Evolutionary conservation across 805 yeast genomes (phyloP), one percentile per base, ranked within the genome.

Genomic region (Saccharomycopsis babjevae): DNA sequence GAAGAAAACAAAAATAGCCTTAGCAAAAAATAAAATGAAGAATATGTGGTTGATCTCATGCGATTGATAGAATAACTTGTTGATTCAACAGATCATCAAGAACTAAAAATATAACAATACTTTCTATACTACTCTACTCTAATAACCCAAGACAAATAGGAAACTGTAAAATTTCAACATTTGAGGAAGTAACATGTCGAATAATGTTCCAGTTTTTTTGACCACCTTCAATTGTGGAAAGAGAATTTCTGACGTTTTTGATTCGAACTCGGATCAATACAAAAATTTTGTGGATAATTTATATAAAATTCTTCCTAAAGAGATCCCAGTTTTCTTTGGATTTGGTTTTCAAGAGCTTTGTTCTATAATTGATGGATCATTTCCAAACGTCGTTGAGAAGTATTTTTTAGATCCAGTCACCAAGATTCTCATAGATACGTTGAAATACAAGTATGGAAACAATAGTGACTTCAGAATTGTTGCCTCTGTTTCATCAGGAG

Each of bases 301-400:
- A 4, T 43, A 16, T n/a, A 20, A 30, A 8, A 36, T 28, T 38
- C 58, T 59, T 18, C 61, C 61, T 5, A 40, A 13, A 36, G 20
- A 43, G 38, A 13, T 20, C 20, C 25, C 32, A 5, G 42, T 30
- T 22, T 22, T 60, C 11, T 60, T 52, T 59, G 86, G 79, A 0
- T 82, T 85, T 69, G 90, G 86, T 2, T 80, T 86, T 63, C 86
- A 87, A 69, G 94, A 87, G 68, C 66, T 86, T 11, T 77, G 85
- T 57, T 69, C 83, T 1, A 72, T 83, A 0, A 67, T 84, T 65
- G 84, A 84, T 61, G 84, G 85, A 1, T 75, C 83, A 1, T 76
- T 79, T 56, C 68, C 73, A 7, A 66, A 68, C 1, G 36, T 60
- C 1, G 79, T 83, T 1, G 71, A 76, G 15, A 65, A 68, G 4